phyloP scores from a whole-genome alignment of 495 filamentous ascomycete species.

The Annulohypoxylon maeteangense region DNA sequence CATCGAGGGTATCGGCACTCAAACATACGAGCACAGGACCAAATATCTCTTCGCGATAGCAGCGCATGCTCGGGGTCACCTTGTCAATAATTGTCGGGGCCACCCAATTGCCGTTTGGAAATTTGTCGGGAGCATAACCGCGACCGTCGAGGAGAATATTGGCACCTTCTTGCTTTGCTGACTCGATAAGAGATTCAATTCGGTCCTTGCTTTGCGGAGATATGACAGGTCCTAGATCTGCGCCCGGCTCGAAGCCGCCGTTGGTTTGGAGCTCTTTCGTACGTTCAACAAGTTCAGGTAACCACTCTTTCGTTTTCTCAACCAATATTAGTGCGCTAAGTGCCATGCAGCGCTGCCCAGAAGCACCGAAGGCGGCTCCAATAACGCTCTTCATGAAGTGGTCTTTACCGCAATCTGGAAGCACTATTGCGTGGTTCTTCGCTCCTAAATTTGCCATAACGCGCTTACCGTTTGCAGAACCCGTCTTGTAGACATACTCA shows the following conservation, averaged over 20 bases:
- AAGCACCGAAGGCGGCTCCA: conserved; percentile 95
- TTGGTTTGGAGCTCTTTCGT: conserved; percentile 89
- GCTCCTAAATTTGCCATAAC: conserved; percentile 98
- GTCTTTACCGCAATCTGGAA: conserved; percentile 98
- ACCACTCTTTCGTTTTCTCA: conserved; percentile 92
- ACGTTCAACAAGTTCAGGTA: conserved; percentile 88
- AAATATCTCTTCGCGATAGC: conserved; percentile 98
- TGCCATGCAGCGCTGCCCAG: conserved; percentile 98
- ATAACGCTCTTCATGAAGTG: conserved; percentile 95
- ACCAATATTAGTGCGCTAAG: conserved; percentile 94
- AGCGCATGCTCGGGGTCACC: conserved; percentile 90
- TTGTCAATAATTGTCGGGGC: conserved; percentile 96
- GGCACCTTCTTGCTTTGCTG: conserved; percentile 90
- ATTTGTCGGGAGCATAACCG: conserved; percentile 86
- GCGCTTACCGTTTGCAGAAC: conserved; percentile 86
- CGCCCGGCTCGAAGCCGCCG: conserved; percentile 92
- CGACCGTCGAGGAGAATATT: conserved; percentile 93
- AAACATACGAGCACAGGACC: conserved; percentile 92
- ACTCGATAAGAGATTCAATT: conserved; percentile 90
- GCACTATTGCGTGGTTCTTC: conserved; percentile 96
- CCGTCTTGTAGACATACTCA: conserved; percentile 94
- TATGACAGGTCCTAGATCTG: conserved; percentile 95
- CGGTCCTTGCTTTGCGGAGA: conserved; percentile 87
- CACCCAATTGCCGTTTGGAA: conserved; percentile 96
- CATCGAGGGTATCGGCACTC: conserved; percentile 84